Percentiles rank a stretch among this genome's conserved stretches.
Evolutionary conservation across 2,329 filamentous ascomycete genomes (phyloP).

Genomic region (Ilyonectria mors-panacis): DNA sequence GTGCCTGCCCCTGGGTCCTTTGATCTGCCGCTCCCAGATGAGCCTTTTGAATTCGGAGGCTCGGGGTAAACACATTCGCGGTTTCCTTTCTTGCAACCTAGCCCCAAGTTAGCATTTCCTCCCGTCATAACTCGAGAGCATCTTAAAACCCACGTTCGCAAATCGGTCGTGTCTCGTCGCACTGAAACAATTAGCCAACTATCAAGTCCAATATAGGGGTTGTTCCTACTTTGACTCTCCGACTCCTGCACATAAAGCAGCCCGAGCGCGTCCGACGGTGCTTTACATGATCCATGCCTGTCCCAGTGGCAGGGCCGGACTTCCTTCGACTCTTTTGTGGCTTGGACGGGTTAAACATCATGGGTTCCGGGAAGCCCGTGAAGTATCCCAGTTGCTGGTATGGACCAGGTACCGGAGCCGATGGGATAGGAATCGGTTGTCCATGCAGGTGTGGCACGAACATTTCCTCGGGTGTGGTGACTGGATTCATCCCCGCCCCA

Average conservation of each 20-base stretch:
- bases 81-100: conserved; percentile 91
- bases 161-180: conserved; percentile 88
- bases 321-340: conserved; percentile 66
- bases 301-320: conserved; percentile 57
- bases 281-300: conserved; percentile 80
- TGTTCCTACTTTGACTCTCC: conserved; percentile 81
- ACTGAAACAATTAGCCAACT: conserved; percentile 67
- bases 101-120: conserved; percentile 27
- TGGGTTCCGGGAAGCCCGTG: conserved; percentile 65
- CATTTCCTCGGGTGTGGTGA: conserved; percentile 57
- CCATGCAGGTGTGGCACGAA: conserved; percentile 55
- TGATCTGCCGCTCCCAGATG: conserved; percentile 45
- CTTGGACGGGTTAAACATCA: conserved; percentile 64
- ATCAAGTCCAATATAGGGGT: background rate
- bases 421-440: conserved; percentile 47
- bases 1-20: conserved; percentile 57
- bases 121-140: background rate
- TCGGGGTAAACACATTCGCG: conserved; percentile 94
- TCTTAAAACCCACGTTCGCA: conserved; percentile 77
- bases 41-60: conserved; percentile 63
- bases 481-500: conserved; percentile 58
- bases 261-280: conserved; percentile 94
- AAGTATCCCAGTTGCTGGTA: conserved; percentile 67
- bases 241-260: conserved; percentile 90
- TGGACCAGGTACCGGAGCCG: conserved; percentile 56